Evolutionary conservation across 441 rosid species (phyloP).

Genomic region (Populus hybrid): DNA sequence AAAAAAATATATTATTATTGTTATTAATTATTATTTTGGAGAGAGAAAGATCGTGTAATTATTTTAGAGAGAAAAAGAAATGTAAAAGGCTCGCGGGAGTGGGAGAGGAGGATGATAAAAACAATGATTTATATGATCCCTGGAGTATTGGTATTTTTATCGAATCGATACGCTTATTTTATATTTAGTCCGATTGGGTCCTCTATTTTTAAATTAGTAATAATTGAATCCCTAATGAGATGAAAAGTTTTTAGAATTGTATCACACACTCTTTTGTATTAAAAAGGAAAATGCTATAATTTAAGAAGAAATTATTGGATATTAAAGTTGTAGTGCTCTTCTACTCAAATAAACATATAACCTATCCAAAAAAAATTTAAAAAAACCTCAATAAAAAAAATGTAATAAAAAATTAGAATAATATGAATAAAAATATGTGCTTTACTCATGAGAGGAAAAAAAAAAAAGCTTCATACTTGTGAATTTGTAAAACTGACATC

Average conservation of each 20-base stretch:
- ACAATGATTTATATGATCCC: not conserved
- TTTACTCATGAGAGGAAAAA: too few species aligned
- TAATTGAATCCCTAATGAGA: not conserved
- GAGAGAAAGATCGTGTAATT: not conserved
- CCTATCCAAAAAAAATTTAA: too few species aligned
- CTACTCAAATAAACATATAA: not conserved
- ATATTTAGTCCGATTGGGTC: not conserved
- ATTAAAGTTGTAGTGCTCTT: not conserved
- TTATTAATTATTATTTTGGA: not conserved
- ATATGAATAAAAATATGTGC: too few species aligned
- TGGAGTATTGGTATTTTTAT: not conserved
- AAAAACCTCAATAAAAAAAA: too few species aligned
- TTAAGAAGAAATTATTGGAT: not conserved
- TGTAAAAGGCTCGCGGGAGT: not conserved
- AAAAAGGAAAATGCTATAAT: too few species aligned
- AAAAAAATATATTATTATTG: too few species aligned
- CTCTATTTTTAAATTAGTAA: not conserved
- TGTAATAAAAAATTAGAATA: too few species aligned
- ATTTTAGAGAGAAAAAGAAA: not conserved
- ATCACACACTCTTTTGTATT: too few species aligned
- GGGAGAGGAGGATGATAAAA: not conserved
- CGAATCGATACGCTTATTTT: not conserved
- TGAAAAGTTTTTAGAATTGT: too few species aligned
- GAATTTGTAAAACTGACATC: too few species aligned
- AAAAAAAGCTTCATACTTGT: too few species aligned